These are phyloP conservation scores for Penicillium verhagenii DNA, from an alignment of 495 filamentous ascomycete species.

Conservation along the genomic window DNA sequence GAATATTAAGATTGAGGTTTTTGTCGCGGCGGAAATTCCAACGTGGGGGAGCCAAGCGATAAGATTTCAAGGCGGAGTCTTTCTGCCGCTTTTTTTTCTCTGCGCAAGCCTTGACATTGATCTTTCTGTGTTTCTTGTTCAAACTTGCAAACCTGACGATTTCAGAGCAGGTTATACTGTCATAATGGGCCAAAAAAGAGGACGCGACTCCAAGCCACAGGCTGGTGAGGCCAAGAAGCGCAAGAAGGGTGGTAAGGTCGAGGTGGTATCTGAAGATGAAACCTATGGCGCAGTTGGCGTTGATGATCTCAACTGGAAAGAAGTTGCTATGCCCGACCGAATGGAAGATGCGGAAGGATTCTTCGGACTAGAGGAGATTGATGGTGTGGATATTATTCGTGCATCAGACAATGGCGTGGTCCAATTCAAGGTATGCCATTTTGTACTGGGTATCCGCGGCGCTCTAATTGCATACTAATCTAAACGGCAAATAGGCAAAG, in stretches of 20 bases:
- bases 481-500: conserved; percentile 26
- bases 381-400: conserved; percentile 77
- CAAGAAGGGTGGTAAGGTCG: conserved; percentile 43
- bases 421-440: conserved; percentile 45
- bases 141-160: not conserved
- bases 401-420: conserved; percentile 33
- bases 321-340: conserved; percentile 78
- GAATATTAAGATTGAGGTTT: not conserved
- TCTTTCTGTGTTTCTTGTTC: conserved; percentile 4
- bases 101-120: conserved; percentile 14
- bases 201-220: conserved; percentile 44
- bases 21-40: conserved; percentile 21
- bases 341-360: conserved; percentile 93
- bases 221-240: conserved; percentile 45
- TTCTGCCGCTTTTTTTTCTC: conserved; percentile 44
- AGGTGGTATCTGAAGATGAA: conserved; percentile 15
- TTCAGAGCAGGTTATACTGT: not conserved
- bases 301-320: conserved; percentile 78
- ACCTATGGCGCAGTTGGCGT: conserved; percentile 36
- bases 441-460: not conserved
- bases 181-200: conserved; percentile 47
- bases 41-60: conserved; percentile 35
- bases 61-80: conserved; percentile 39
- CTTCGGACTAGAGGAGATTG: conserved; percentile 89
- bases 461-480: not conserved